Evolutionary conservation across 2,329 filamentous ascomycete genomes (phyloP).

Genomic region (Sclerotinia glacialis): DNA sequence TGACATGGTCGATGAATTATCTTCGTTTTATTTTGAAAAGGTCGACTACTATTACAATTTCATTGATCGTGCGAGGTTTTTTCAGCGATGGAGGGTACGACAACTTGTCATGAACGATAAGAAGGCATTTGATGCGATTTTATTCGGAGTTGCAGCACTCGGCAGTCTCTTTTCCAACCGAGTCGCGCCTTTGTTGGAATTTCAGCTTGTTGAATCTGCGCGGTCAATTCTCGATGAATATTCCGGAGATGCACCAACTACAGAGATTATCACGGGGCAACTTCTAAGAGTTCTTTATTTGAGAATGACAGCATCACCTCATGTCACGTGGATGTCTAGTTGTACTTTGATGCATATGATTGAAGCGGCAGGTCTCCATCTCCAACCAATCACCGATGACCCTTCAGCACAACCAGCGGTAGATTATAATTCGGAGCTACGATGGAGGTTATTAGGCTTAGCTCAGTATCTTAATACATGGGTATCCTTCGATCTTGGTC

Average conservation of each 20-base stretch:
- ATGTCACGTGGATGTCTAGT: slow-evolving; percentile 33
- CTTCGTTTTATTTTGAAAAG: slow-evolving; percentile 31
- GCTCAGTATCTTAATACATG: slow-evolving; percentile 19
- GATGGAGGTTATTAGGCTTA: slow-evolving; percentile 15
- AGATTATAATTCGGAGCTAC: slow-evolving; percentile 9
- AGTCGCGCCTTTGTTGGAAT: slow-evolving; percentile 33
- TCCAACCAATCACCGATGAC: slow-evolving; percentile 23
- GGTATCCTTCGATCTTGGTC: slow-evolving; percentile 20
- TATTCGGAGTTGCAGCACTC: slow-evolving; percentile 39
- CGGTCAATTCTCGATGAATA: slow-evolving; percentile 25
- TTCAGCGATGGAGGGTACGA: slow-evolving; percentile 11
- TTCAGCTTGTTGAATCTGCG: slow-evolving; percentile 29
- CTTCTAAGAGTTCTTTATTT: slow-evolving; percentile 32
- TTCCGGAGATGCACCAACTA: slow-evolving; percentile 20
- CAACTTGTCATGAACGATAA: slow-evolving; percentile 25
- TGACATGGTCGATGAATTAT: slow-evolving; percentile 25
- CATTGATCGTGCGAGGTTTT: slow-evolving; percentile 12
- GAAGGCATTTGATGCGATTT: slow-evolving; percentile 39
- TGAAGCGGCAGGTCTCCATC: slow-evolving; percentile 34
- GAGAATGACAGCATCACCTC: slow-evolving; percentile 30
- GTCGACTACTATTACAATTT: slow-evolving; percentile 17
- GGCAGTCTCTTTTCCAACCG: slow-evolving; percentile 38
- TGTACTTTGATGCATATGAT: slow-evolving; percentile 32
- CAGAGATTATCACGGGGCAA: slow-evolving; percentile 31
- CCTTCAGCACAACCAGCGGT: background rate